These are phyloP conservation scores for Psilocybe sp. DNA, from an alignment of 768 basidiomycete species.

Conservation along the genomic window DNA sequence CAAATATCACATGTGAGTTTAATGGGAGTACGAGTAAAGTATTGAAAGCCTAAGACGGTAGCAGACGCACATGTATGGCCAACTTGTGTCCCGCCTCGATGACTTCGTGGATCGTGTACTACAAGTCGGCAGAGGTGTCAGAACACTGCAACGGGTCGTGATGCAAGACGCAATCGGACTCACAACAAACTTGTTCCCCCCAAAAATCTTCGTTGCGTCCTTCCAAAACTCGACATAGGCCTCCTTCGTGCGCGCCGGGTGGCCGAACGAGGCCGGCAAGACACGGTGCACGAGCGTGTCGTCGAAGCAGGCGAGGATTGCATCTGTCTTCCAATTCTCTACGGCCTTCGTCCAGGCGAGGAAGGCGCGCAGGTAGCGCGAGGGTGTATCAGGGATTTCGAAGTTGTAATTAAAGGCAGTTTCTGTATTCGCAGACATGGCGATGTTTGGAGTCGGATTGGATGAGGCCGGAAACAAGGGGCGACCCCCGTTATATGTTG, in stretches of 20 bases:
- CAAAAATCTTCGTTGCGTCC: conserved; percentile 24
- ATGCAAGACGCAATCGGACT: no score
- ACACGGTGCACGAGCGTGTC: conserved; percentile 32
- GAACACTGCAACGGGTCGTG: no score
- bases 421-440: no score
- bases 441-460: no score
- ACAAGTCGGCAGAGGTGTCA: no score
- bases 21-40: no score
- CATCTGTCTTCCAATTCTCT: conserved; percentile 26
- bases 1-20: no score
- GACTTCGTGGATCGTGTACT: conserved; percentile 17
- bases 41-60: no score
- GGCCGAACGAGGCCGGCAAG: conserved; percentile 29
- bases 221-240: conserved; percentile 30
- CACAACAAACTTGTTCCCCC: background rate
- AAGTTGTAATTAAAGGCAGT: no score
- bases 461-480: no score
- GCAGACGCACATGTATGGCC: conserved; percentile 15
- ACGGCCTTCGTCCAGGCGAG: conserved; percentile 30
- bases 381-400: conserved; percentile 14
- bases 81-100: conserved; percentile 14
- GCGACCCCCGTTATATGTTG: no score
- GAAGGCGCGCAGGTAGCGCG: conserved; percentile 31
- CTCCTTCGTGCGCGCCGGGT: conserved; percentile 32
- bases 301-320: conserved; percentile 28